phyloP scores from a whole-genome alignment of 345 rosid species.

The Gossypium stocksii region DNA sequence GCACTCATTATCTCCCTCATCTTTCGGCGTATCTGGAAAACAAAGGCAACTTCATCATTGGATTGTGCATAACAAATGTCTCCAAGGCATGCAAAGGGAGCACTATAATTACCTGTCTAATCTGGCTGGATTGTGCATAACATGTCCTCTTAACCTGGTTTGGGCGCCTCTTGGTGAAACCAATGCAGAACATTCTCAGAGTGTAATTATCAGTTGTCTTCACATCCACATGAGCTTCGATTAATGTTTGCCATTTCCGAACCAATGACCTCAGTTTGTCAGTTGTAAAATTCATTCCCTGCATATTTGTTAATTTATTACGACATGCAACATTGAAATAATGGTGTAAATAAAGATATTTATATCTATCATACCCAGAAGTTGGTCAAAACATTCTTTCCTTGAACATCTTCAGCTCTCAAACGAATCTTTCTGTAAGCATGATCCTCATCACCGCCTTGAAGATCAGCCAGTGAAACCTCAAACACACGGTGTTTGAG shows the following conservation, averaged over 20 bases:
- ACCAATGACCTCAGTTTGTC: conserved; percentile 97
- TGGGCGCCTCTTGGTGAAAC: conserved; percentile 85
- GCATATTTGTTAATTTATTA: background rate
- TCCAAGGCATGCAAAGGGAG: background rate
- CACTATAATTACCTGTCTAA: conserved; percentile 52
- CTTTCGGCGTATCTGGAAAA: conserved; percentile 68
- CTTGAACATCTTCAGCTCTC: conserved; percentile 96
- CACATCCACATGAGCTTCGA: conserved; percentile 93
- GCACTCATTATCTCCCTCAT: conserved; percentile 87
- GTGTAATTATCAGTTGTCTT: conserved; percentile 90
- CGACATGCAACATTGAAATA: background rate
- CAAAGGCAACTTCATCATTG: background rate
- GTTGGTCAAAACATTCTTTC: conserved; percentile 76
- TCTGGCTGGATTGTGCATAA: conserved; percentile 94
- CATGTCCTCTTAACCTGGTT: conserved; percentile 95
- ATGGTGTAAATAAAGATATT: background rate
- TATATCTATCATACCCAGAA: conserved; percentile 68
- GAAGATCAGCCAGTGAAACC: conserved; percentile 86
- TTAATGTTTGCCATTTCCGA: conserved; percentile 88
- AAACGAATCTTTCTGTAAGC: conserved; percentile 86
- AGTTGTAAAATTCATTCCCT: conserved; percentile 96
- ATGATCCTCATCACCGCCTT: conserved; percentile 70
- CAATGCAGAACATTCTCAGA: conserved; percentile 85
- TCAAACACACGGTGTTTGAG: conserved; percentile 90
- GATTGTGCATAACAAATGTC: conserved; percentile 17